Evolutionary conservation across 106 monocot genomes (phyloP).

Genomic region (Platanthera guangdongensis): DNA sequence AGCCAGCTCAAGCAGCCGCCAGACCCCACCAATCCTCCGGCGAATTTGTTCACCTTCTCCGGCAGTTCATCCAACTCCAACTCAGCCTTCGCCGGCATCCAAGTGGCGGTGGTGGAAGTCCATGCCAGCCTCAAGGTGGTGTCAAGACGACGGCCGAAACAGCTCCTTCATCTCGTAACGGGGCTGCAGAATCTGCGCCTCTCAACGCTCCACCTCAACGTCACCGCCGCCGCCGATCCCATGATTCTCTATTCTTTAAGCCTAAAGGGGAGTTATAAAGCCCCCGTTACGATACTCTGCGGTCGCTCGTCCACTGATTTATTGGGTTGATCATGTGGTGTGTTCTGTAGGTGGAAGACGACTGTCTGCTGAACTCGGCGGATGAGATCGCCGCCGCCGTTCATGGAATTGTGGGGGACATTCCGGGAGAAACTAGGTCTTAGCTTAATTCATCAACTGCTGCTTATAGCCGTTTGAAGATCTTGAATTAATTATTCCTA

Average conservation of each 20-base stretch:
- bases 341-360: constrained; percentile 58
- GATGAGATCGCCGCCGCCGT: constrained; percentile 58
- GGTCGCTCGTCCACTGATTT: background rate
- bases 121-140: constrained; percentile 58
- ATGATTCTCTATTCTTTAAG: constrained; percentile 57
- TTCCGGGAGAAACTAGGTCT: constrained; percentile 12
- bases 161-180: constrained; percentile 36
- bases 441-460: too few species aligned
- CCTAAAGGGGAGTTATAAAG: constrained; percentile 38
- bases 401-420: constrained; percentile 42
- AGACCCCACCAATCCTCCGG: constrained; percentile 16
- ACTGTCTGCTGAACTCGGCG: constrained; percentile 44
- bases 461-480: too few species aligned
- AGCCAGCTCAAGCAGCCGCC: constrained; percentile 11
- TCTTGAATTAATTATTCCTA: too few species aligned
- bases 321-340: background rate
- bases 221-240: constrained; percentile 38
- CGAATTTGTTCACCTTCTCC: constrained; percentile 42
- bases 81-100: constrained; percentile 31
- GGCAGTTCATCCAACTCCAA: constrained; percentile 23
- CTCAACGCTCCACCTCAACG: constrained; percentile 43
- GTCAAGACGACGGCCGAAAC: constrained; percentile 31
- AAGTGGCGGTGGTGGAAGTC: constrained; percentile 53
- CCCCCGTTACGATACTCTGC: background rate
- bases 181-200: constrained; percentile 37